Conservation (phyloP, 331 rosid species). For the Pyrus hybrid region DNA sequence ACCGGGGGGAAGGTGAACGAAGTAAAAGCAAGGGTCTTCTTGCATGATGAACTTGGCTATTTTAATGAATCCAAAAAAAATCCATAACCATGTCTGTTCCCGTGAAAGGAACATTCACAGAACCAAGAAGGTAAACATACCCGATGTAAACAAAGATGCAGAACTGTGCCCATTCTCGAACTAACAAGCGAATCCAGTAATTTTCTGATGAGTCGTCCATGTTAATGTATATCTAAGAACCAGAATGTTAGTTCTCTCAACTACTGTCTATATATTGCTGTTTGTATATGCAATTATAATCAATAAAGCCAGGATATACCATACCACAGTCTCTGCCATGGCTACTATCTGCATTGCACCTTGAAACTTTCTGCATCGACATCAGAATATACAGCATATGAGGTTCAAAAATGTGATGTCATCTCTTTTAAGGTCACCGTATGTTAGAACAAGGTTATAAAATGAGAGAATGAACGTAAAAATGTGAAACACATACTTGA, state of each 20-base stretch:
- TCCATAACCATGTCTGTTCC: not conserved
- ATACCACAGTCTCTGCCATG: conserved; percentile 78
- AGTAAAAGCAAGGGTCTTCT: not conserved
- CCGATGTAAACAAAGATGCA: conserved; percentile 89
- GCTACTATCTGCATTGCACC: conserved; percentile 98
- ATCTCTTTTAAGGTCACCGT: not conserved
- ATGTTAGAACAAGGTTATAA: not conserved
- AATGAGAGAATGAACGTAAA: not conserved
- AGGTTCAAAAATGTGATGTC: conserved; percentile 4
- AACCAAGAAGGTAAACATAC: conserved; percentile 32
- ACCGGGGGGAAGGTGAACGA: not conserved
- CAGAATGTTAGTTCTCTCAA: not conserved
- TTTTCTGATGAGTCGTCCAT: conserved; percentile 59
- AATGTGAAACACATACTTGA: conserved; percentile 49
- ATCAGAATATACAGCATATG: conserved; percentile 7
- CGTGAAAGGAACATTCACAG: not conserved
- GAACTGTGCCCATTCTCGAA: conserved; percentile 88
- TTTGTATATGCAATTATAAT: not conserved
- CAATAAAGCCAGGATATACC: conserved; percentile 2
- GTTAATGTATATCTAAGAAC: conserved; percentile 67
- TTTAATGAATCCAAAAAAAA: not conserved
- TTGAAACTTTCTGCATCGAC: conserved; percentile 67
- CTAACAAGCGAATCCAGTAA: conserved; percentile 80
- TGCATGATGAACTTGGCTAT: not conserved
- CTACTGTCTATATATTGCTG: not conserved